phyloP scores from a whole-genome alignment of 441 rosid genomes.

The Jatropha multifida region DNA sequence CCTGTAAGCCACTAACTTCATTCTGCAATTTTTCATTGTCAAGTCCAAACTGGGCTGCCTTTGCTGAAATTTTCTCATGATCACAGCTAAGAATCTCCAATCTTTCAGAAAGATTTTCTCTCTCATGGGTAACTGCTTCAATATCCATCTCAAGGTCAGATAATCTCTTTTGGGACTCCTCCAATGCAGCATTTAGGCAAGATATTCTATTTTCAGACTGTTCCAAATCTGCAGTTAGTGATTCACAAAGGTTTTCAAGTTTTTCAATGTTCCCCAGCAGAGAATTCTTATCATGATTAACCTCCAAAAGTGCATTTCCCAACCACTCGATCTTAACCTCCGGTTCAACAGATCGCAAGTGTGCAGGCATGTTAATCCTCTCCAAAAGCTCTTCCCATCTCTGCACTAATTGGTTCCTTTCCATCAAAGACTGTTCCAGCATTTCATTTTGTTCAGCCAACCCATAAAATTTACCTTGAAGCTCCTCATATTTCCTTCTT shows the following conservation, averaged over 20 bases:
- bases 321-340: constrained; percentile 93
- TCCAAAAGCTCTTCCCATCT: constrained; percentile 92
- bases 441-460: constrained; percentile 99
- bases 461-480: constrained; percentile 88
- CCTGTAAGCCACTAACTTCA: constrained; percentile 55
- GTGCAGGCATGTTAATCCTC: constrained; percentile 70
- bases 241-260: constrained; percentile 63
- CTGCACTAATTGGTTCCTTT: constrained; percentile 85
- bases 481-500: constrained; percentile 92
- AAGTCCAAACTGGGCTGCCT: constrained; percentile 48
- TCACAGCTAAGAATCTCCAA: constrained; percentile 50
- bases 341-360: constrained; percentile 72
- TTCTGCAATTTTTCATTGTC: constrained; percentile 60
- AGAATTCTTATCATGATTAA: constrained; percentile 54
- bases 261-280: constrained; percentile 67
- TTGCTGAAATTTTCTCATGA: constrained; percentile 48
- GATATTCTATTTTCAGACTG: constrained; percentile 54
- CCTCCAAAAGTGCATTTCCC: constrained; percentile 71
- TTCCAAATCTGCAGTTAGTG: constrained; percentile 70
- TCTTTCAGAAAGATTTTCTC: constrained; percentile 58
- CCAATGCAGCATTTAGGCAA: constrained; percentile 58
- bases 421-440: constrained; percentile 98
- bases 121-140: constrained; percentile 52
- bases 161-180: constrained; percentile 57
- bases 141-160: constrained; percentile 58